Evolutionary conservation across 306 rosid species (phyloP).

Genomic region (Cicer bijugum): DNA sequence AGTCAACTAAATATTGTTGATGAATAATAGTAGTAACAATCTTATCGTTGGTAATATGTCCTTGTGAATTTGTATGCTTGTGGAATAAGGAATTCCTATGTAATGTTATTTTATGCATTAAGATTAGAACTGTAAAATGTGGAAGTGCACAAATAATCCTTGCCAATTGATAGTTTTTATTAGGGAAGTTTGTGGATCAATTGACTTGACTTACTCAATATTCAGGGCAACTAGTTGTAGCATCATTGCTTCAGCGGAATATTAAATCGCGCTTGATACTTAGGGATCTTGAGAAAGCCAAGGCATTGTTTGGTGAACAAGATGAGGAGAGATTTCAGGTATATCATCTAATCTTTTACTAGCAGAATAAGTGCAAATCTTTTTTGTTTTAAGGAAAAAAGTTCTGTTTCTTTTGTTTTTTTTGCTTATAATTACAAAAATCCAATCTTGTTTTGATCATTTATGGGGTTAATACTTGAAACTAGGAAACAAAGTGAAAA

Average conservation of each 20-base stretch:
- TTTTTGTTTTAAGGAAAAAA: neutral
- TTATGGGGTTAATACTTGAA: neutral
- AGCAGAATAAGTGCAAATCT: constrained; percentile 1
- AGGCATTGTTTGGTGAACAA: constrained; percentile 71
- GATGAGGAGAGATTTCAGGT: constrained; percentile 75
- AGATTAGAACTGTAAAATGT: constrained; percentile 20
- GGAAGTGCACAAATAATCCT: constrained; percentile 24
- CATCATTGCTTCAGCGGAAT: constrained; percentile 77
- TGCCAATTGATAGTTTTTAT: constrained; percentile 31
- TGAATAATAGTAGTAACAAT: neutral
- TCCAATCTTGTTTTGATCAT: neutral
- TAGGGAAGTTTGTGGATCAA: constrained; percentile 38
- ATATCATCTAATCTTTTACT: constrained; percentile 3
- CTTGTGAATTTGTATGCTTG: neutral
- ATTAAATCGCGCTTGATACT: constrained; percentile 71
- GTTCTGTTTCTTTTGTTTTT: neutral
- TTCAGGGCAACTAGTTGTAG: constrained; percentile 92
- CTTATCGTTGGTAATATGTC: neutral
- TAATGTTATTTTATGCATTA: neutral
- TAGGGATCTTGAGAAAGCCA: constrained; percentile 83
- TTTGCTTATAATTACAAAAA: neutral
- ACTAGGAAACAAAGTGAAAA: neutral
- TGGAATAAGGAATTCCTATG: constrained; percentile 12
- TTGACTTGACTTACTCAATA: constrained; percentile 27
- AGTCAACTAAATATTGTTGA: neutral